phyloP scores from a whole-genome alignment of 2,329 filamentous ascomycete species.

The Tolypocladium sp. region DNA sequence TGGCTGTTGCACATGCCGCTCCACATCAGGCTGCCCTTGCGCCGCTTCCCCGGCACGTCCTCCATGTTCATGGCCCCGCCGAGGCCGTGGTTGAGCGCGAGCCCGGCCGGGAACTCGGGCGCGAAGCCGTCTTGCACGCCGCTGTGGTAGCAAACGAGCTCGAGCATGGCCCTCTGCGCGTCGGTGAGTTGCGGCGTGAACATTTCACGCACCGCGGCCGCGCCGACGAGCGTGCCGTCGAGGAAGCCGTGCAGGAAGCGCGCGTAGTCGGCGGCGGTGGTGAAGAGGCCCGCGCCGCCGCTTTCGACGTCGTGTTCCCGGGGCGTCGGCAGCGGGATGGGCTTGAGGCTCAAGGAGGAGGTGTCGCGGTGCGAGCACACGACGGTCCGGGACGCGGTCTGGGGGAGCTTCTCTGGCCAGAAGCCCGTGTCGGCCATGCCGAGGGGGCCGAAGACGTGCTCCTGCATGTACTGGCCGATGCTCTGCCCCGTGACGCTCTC shows the following conservation, averaged over 20 bases:
- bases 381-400: slow-evolving; percentile 12
- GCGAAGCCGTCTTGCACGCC: slow-evolving; percentile 16
- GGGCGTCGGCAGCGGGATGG: slow-evolving; percentile 10
- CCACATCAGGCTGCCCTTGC: slow-evolving; percentile 34
- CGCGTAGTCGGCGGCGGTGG: slow-evolving; percentile 30
- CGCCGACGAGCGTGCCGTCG: slow-evolving; percentile 17
- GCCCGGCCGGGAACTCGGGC: slow-evolving; percentile 24
- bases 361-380: slow-evolving; percentile 11
- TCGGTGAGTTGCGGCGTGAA: slow-evolving; percentile 30
- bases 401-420: slow-evolving; percentile 18
- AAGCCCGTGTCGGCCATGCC: slow-evolving; percentile 27
- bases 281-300: slow-evolving; percentile 34
- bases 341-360: slow-evolving; percentile 7
- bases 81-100: slow-evolving; percentile 26
- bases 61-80: slow-evolving; percentile 29
- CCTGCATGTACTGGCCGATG: slow-evolving; percentile 27
- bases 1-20: slow-evolving; percentile 29
- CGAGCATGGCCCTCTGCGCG: slow-evolving; percentile 11
- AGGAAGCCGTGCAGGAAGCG: slow-evolving; percentile 24
- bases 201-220: slow-evolving; percentile 22
- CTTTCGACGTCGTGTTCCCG: slow-evolving; percentile 25
- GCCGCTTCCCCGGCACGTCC: slow-evolving; percentile 28
- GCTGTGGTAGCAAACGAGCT: slow-evolving; percentile 9
- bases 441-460: slow-evolving; percentile 25
- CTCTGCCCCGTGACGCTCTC: slow-evolving; percentile 26